phyloP scores from a whole-genome alignment of 148 eudicot species.

The Polygonum maritimum region DNA sequence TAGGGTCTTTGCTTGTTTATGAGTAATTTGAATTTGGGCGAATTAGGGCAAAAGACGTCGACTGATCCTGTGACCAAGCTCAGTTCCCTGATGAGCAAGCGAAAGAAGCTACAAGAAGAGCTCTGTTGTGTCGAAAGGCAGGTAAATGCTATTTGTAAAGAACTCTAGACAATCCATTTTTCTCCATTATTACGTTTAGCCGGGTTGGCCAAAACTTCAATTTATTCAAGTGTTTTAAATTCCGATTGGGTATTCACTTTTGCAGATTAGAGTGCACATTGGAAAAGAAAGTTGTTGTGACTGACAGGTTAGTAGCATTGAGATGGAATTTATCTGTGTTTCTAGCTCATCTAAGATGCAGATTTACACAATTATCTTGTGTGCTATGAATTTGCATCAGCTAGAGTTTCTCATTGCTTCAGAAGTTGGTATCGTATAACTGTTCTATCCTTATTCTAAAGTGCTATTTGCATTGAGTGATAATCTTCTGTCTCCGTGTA shows the following conservation, averaged over 20 bases:
- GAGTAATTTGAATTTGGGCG: neutral
- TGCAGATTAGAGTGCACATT: constrained; percentile 55
- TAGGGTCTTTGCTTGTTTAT: neutral
- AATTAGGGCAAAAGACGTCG: constrained; percentile 51
- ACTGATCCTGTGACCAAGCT: constrained; percentile 68
- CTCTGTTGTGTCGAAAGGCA: constrained; percentile 83
- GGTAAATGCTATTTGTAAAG: constrained; percentile 37
- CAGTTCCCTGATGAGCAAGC: constrained; percentile 59
- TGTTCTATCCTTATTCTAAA: neutral
- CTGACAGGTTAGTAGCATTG: constrained; percentile 65
- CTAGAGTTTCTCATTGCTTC: neutral
- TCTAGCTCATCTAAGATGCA: neutral
- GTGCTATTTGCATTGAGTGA: neutral
- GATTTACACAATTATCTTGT: neutral
- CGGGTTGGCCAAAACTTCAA: too few species aligned
- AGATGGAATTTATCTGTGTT: neutral
- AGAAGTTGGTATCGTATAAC: neutral
- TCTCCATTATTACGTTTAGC: neutral
- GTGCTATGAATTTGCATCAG: neutral
- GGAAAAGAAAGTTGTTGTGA: constrained; percentile 77
- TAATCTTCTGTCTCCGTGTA: neutral
- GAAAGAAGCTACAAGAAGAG: constrained; percentile 85
- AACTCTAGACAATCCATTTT: too few species aligned
- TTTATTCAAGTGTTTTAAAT: too few species aligned
- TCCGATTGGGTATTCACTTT: constrained; percentile 11